Evolutionary conservation across 805 yeast species (phyloP), one percentile per base, ranked within the genome.

Genomic region (Lachancea lanzarotensis): DNA sequence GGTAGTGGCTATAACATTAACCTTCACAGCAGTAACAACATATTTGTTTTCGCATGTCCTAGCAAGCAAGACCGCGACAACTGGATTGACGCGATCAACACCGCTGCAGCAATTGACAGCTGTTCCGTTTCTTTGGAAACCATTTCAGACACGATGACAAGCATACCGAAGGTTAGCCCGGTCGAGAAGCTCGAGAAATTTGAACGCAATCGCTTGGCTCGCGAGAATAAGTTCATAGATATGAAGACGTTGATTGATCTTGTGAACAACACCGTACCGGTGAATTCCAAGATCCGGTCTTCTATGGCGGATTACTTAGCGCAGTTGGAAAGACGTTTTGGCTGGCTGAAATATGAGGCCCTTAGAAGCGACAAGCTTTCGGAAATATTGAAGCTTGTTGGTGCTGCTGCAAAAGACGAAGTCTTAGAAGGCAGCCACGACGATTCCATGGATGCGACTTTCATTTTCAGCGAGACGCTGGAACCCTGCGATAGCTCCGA

Each of bases 261-360:
- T 34, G 62, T 78, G 33, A 56, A 66, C 15, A 59, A 72, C 17
- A 62, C 79, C 34, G 72, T 82, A 12, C 90, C 90, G 1, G 64
- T 83, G 25, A 69, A 69, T 27, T 61, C 66, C 2, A 74, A 72
- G 43, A 78, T 86, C 1, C 67, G 75, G 40, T 84, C 78, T 17
- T 56, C 63, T 4, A 49, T 82, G 17, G 57, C 68, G 11, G 60
- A 65, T 22, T 69, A 78, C 2, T 71, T 74, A 17, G 72, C 73
- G 36, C 65, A 72, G 46, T 58, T 78, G 48, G 69, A 73, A n/a
- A 69, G 76, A 20, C 72, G 75, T 48, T 58, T 81, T 37, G 81
- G 79, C 47, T 75, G 80, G 78, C 60, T 74, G 31, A 72, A 79
- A 71, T 73, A 73, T 46, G 84, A 81, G 46, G 61, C 72, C 12